These are phyloP conservation scores for Mycena indigotica DNA, from an alignment of 768 basidiomycete species.

Conservation along the genomic window DNA sequence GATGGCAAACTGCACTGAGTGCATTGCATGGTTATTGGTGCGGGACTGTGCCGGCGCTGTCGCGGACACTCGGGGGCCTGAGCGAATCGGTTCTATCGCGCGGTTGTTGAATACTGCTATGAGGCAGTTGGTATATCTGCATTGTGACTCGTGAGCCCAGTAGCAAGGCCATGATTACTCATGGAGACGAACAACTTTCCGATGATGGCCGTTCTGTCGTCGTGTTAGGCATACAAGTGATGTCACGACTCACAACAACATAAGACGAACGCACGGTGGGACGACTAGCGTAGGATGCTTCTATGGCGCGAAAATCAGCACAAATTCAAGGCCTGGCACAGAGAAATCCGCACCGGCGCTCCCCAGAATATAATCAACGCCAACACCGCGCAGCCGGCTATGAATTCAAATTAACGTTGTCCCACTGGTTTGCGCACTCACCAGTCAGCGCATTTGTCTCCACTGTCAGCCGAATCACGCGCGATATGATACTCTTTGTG, in stretches of 20 bases:
- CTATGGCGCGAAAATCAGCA: background rate
- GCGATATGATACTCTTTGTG: constrained; percentile 9
- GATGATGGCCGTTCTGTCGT: constrained; percentile 12
- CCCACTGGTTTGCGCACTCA: background rate
- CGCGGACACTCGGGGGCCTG: background rate
- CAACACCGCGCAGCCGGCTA: constrained; percentile 18
- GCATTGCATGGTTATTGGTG: background rate
- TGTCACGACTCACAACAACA: background rate
- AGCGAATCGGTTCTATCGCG: constrained; percentile 1
- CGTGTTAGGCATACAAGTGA: background rate
- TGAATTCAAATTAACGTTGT: background rate
- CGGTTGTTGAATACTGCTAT: constrained; percentile 21
- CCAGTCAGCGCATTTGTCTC: constrained; percentile 23
- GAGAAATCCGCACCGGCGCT: constrained; percentile 8
- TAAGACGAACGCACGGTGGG: constrained; percentile 13
- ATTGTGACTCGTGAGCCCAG: constrained; percentile 3
- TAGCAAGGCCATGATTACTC: constrained; percentile 1
- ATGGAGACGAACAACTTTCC: constrained; percentile 14
- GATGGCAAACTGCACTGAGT: background rate
- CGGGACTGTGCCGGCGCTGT: background rate
- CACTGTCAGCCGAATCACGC: constrained; percentile 17
- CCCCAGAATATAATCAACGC: constrained; percentile 15
- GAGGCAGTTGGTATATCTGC: constrained; percentile 21
- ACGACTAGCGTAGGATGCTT: constrained; percentile 12
- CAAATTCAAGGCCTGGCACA: background rate